Base-by-base conservation (phyloP, 2,329 filamentous ascomycete genomes). In the Penicillium sp. region DNA sequence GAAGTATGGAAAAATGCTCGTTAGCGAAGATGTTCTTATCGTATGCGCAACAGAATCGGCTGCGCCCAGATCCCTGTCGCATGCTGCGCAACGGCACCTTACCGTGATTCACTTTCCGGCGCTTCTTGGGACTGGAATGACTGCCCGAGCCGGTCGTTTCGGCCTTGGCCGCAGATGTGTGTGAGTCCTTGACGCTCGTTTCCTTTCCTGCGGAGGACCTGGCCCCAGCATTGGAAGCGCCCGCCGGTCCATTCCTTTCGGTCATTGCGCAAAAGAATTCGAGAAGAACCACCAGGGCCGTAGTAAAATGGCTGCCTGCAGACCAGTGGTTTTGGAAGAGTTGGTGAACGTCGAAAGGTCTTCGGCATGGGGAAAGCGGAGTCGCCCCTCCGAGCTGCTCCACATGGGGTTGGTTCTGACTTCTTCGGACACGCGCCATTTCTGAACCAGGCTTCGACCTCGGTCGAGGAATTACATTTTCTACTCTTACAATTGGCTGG, bases 81-180 rank as follows among this genome's bases (percentile, higher is more conserved):
- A 60, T 58, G 57, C 51, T 53, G 60, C 47, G 54, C 55, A 57
- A 57, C 53, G 53, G 54, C 57, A 56, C 59, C 84, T 75, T 82
- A 91, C 88, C 88, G 75, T 92, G 88, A 76, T 90, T 91, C 61
- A 92, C 88, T 76, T 92, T 92, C 77, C 88, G 86, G 74, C 88
- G 81, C 79, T 90, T 91, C 76, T 89, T 91, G 41, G 86, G 84
- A 68, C 82, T 87, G 49, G 68, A 58, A 51, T 69, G 67, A 61
- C 61, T 60, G 54, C 65, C 66, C 45, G 59, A 56, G 48, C 67
- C 57, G 51, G 57, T 46, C 39, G 59, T 64, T 49, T 70, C 70
- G 52, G 64, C 55, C 56, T 70, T 71, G 50, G 59, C 58, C 36
- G 62, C 57, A 47, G 64, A 60, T 46, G 59, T 54, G 25, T 64